These are phyloP conservation scores for Xylariaceae sp. DNA, from an alignment of 2,329 filamentous ascomycete genomes.

Conservation along the genomic window DNA sequence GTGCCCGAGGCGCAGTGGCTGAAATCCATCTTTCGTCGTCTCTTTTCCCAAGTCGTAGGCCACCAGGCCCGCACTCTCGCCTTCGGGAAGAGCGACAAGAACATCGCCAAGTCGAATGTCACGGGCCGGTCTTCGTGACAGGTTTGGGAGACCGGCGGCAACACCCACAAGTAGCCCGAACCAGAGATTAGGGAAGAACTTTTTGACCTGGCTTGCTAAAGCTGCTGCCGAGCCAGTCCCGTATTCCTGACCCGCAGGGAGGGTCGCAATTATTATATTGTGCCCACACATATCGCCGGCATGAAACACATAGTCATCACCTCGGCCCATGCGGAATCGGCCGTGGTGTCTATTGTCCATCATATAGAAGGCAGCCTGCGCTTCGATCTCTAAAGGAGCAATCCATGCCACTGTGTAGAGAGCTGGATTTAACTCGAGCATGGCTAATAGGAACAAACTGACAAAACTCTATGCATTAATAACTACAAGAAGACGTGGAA, in stretches of 20 bases:
- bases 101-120: conserved; percentile 21
- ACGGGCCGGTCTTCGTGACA: not conserved
- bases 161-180: conserved; percentile 16
- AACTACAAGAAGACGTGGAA: too few species aligned
- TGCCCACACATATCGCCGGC: conserved; percentile 12
- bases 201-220: conserved; percentile 11
- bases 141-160: conserved; percentile 14
- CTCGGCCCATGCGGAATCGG: conserved; percentile 2
- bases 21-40: not conserved
- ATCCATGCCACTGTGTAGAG: conserved; percentile 19
- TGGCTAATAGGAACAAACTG: too few species aligned
- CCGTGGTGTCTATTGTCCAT: conserved; percentile 13
- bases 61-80: conserved; percentile 6
- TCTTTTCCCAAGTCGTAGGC: conserved; percentile 10
- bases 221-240: conserved; percentile 9
- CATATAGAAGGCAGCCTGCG: conserved; percentile 4
- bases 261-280: conserved; percentile 13
- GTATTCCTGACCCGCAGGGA: conserved; percentile 12
- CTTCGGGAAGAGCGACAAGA: conserved; percentile 7
- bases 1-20: not conserved
- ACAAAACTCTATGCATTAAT: too few species aligned
- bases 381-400: conserved; percentile 14
- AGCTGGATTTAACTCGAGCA: conserved; percentile 7
- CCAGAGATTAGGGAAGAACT: conserved; percentile 15
- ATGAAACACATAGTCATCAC: conserved; percentile 12